phyloP scores from a whole-genome alignment of 2,329 filamentous ascomycete species.

The Penicillium psychrosexuale region DNA sequence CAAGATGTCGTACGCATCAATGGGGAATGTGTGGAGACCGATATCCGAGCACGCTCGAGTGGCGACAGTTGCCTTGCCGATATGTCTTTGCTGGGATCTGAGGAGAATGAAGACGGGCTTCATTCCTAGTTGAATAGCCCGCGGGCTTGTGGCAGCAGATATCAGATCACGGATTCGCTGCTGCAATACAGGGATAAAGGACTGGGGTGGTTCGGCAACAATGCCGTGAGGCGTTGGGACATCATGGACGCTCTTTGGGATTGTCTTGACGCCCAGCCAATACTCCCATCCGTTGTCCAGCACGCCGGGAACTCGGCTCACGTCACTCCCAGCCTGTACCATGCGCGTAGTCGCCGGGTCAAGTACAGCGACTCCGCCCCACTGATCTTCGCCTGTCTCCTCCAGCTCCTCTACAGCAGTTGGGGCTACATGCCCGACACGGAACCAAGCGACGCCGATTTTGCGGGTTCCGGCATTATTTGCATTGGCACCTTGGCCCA shows the following conservation, averaged over 20 bases:
- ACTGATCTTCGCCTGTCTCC: slow-evolving; percentile 64
- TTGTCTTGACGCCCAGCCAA: slow-evolving; percentile 74
- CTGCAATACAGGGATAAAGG: slow-evolving; percentile 58
- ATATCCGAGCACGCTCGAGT: slow-evolving; percentile 78
- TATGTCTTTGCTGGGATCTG: slow-evolving; percentile 86
- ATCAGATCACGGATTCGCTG: slow-evolving; percentile 79
- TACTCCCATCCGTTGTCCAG: slow-evolving; percentile 81
- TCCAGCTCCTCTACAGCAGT: slow-evolving; percentile 51
- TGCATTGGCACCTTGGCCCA: slow-evolving; percentile 33
- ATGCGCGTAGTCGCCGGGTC: slow-evolving; percentile 85
- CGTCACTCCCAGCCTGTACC: slow-evolving; percentile 85
- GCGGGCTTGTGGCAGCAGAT: slow-evolving; percentile 79
- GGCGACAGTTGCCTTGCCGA: slow-evolving; percentile 83
- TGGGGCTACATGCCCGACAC: slow-evolving; percentile 68
- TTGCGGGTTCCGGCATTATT: slow-evolving; percentile 44
- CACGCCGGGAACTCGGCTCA: slow-evolving; percentile 72
- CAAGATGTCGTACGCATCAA: slow-evolving; percentile 90
- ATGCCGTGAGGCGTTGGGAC: slow-evolving; percentile 36
- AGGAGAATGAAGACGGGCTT: slow-evolving; percentile 85
- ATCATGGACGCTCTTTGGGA: slow-evolving; percentile 49
- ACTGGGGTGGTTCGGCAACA: slow-evolving; percentile 36
- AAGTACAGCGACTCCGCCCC: slow-evolving; percentile 83
- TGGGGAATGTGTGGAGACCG: slow-evolving; percentile 80
- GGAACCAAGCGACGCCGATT: slow-evolving; percentile 80
- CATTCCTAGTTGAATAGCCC: slow-evolving; percentile 81